Percentiles rank a stretch among this genome's conserved stretches.
Evolutionary conservation across 1,139 yeast species (phyloP).

Genomic region (Yamadazyma blattariae): DNA sequence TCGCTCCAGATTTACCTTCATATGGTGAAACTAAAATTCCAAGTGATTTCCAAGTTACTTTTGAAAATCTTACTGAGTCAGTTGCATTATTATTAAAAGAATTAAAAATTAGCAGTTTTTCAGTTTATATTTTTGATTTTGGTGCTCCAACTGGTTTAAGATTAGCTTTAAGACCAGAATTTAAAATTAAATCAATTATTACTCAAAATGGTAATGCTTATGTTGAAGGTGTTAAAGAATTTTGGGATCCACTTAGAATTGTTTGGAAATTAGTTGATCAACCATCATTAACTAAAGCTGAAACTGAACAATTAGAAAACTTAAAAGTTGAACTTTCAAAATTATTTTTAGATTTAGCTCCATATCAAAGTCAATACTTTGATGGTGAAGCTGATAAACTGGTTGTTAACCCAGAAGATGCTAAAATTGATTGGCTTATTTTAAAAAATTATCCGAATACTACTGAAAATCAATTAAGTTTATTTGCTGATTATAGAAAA

Average conservation of each 20-base stretch:
- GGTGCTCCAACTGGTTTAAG: constrained; percentile 43
- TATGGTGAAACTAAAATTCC: constrained; percentile 37
- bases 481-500: constrained; percentile 32
- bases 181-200: constrained; percentile 26
- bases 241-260: constrained; percentile 33
- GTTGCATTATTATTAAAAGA: constrained; percentile 27
- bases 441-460: constrained; percentile 21
- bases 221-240: constrained; percentile 32
- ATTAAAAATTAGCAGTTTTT: constrained; percentile 21
- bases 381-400: constrained; percentile 22
- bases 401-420: constrained; percentile 29
- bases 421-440: constrained; percentile 26
- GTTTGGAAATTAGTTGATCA: constrained; percentile 25
- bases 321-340: constrained; percentile 13
- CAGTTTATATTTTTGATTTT: constrained; percentile 39
- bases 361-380: constrained; percentile 25
- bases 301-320: constrained; percentile 6
- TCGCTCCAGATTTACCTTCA: constrained; percentile 48
- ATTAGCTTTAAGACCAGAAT: constrained; percentile 28
- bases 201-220: constrained; percentile 46
- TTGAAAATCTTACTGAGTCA: constrained; percentile 29
- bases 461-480: constrained; percentile 25
- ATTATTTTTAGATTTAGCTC: constrained; percentile 13
- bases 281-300: constrained; percentile 9
- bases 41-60: constrained; percentile 21